Evolutionary conservation across 2,329 filamentous ascomycete species (phyloP).

Genomic region (Aureobasidium mangrovei): DNA sequence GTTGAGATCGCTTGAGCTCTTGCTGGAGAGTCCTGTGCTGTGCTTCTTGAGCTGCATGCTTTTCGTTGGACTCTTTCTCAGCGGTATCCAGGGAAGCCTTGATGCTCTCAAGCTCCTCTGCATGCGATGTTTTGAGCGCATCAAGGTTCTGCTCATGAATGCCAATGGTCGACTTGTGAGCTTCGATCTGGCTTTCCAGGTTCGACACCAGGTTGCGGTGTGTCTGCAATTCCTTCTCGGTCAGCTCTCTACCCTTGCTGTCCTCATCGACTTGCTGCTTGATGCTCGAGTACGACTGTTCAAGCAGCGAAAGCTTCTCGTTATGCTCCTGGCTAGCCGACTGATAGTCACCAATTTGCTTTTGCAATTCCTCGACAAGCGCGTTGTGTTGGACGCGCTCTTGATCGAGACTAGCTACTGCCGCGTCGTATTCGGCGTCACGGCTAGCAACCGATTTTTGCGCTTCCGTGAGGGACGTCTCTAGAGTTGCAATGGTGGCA

Average conservation of each 20-base stretch:
- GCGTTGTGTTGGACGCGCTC: slow-evolving; percentile 41
- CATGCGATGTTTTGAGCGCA: slow-evolving; percentile 46
- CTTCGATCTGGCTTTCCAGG: slow-evolving; percentile 48
- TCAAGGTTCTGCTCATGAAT: slow-evolving; percentile 46
- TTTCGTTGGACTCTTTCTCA: slow-evolving; percentile 26
- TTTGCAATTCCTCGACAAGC: slow-evolving; percentile 51
- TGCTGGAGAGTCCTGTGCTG: slow-evolving; percentile 45
- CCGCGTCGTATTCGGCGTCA: slow-evolving; percentile 25
- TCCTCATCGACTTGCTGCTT: slow-evolving; percentile 61
- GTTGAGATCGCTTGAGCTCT: slow-evolving; percentile 50
- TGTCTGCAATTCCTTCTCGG: slow-evolving; percentile 43
- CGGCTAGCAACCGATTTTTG: slow-evolving; percentile 7
- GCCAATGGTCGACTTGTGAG: slow-evolving; percentile 47
- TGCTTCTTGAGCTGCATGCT: slow-evolving; percentile 24
- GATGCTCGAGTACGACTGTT: slow-evolving; percentile 59
- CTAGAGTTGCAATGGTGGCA: slow-evolving; percentile 63
- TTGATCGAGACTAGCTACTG: slow-evolving; percentile 28
- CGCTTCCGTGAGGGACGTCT: slow-evolving; percentile 43
- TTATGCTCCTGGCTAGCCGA: slow-evolving; percentile 60
- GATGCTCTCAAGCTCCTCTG: slow-evolving; percentile 50
- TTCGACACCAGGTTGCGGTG: slow-evolving; percentile 45
- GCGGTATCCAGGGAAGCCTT: slow-evolving; percentile 45
- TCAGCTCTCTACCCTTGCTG: slow-evolving; percentile 50
- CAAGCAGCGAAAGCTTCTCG: slow-evolving; percentile 62
- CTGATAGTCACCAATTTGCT: slow-evolving; percentile 75